Evolutionary conservation across 352 stramenopile genomes (phyloP).

Genomic region (Globisporangium barbulae): DNA sequence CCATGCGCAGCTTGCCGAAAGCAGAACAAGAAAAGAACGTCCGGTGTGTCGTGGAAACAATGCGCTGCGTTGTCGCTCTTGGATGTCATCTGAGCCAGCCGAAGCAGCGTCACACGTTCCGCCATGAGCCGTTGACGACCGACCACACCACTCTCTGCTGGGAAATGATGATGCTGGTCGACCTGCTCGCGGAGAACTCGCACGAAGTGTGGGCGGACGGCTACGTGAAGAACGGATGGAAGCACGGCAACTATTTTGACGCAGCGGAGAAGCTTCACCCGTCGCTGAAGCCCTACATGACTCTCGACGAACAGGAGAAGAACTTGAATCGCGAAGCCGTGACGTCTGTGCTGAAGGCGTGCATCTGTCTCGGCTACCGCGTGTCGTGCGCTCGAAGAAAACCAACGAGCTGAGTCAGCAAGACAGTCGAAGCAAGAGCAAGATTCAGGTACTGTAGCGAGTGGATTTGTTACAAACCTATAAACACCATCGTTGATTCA

Average conservation of each 20-base stretch:
- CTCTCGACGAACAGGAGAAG: constrained; percentile 52
- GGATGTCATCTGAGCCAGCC: constrained; percentile 35
- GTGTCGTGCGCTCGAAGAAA: constrained; percentile 32
- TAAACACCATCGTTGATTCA: neutral
- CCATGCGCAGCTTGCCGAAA: constrained; percentile 41
- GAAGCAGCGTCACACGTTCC: constrained; percentile 9
- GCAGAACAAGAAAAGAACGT: constrained; percentile 40
- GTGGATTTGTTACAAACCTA: constrained; percentile 4
- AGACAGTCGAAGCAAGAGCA: neutral
- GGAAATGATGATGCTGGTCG: constrained; percentile 62
- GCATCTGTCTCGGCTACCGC: constrained; percentile 43
- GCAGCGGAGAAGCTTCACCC: constrained; percentile 40
- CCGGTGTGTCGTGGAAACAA: constrained; percentile 44
- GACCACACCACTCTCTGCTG: constrained; percentile 46
- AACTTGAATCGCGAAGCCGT: constrained; percentile 41
- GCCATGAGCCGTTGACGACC: constrained; percentile 23
- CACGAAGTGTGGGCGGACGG: constrained; percentile 65
- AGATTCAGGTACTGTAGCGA: neutral
- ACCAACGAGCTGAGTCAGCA: neutral
- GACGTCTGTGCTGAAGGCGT: constrained; percentile 48
- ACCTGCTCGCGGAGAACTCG: constrained; percentile 66
- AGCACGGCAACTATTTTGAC: constrained; percentile 35
- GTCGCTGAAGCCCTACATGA: constrained; percentile 58
- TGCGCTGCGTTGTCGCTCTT: constrained; percentile 59
- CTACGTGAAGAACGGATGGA: constrained; percentile 45